These are phyloP conservation scores for Boletales sp. DNA, from an alignment of 768 basidiomycete species.

Conservation along the genomic window DNA sequence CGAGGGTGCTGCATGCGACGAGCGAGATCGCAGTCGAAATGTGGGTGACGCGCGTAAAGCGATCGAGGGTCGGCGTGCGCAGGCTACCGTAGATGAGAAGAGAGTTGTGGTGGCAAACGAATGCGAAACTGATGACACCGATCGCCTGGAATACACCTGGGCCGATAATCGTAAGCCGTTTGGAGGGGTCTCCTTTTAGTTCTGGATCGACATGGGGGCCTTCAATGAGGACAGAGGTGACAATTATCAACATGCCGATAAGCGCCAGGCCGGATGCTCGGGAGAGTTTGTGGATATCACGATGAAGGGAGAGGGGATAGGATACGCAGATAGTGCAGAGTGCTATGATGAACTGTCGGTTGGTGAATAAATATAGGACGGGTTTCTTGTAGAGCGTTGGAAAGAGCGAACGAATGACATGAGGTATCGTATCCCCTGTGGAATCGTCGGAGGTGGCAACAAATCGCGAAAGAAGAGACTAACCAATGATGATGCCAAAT, in stretches of 20 bases:
- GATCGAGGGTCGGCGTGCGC: conserved; percentile 88
- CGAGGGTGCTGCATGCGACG: conserved; percentile 79
- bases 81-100: conserved; percentile 94
- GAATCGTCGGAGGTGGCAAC: not conserved
- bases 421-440: conserved; percentile 90
- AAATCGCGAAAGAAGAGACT: not conserved
- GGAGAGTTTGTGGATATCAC: conserved; percentile 96
- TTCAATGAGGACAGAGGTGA: conserved; percentile 77
- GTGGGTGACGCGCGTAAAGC: conserved; percentile 91
- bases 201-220: conserved; percentile 71
- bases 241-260: conserved; percentile 92
- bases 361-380: conserved; percentile 71
- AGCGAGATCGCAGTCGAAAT: conserved; percentile 84
- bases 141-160: conserved; percentile 92
- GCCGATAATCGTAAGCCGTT: conserved; percentile 71
- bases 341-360: conserved; percentile 86
- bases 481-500: conserved; percentile 91
- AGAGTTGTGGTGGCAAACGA: conserved; percentile 97
- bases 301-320: conserved; percentile 92
- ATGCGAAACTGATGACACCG: conserved; percentile 95
- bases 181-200: conserved; percentile 71
- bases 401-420: conserved; percentile 85
- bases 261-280: conserved; percentile 90
- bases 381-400: conserved; percentile 65
- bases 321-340: conserved; percentile 87